Evolutionary conservation across 2,329 filamentous ascomycete genomes (phyloP).

Genomic region (Rosellinia necatrix): DNA sequence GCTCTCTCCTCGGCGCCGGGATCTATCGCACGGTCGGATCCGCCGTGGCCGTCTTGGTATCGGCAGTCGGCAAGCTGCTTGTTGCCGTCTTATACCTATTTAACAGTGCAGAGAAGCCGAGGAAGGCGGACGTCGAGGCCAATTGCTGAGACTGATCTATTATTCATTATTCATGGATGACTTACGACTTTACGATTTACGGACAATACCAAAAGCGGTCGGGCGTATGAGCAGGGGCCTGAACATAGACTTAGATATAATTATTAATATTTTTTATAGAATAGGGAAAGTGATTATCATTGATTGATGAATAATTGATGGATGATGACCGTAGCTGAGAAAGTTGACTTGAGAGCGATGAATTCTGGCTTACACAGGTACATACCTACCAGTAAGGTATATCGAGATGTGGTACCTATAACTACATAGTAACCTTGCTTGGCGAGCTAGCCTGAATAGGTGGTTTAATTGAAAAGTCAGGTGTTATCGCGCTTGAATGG

Average conservation of each 20-base stretch:
- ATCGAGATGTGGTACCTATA: not conserved
- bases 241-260: not conserved
- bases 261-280: no score
- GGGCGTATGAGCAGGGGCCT: not conserved
- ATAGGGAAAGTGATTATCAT: no score
- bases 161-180: no score
- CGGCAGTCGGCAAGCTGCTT: slow-evolving; percentile 50
- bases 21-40: slow-evolving; percentile 52
- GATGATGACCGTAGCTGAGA: not conserved
- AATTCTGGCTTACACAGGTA: no score
- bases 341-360: no score
- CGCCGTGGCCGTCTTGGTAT: slow-evolving; percentile 49
- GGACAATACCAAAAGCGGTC: no score
- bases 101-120: slow-evolving; percentile 44
- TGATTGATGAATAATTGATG: not conserved
- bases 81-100: slow-evolving; percentile 52
- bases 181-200: slow-evolving; percentile 20
- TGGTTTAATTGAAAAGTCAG: slow-evolving; percentile 31
- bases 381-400: no score
- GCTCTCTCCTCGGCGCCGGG: slow-evolving; percentile 56
- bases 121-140: slow-evolving; percentile 25
- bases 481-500: slow-evolving; percentile 28
- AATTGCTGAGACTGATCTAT: no score
- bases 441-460: not conserved
- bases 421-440: no score